Evolutionary conservation across 2,329 filamentous ascomycete species (phyloP), one percentile per base, ranked within the genome.

Genomic region (Beauveria rudraprayagi): DNA sequence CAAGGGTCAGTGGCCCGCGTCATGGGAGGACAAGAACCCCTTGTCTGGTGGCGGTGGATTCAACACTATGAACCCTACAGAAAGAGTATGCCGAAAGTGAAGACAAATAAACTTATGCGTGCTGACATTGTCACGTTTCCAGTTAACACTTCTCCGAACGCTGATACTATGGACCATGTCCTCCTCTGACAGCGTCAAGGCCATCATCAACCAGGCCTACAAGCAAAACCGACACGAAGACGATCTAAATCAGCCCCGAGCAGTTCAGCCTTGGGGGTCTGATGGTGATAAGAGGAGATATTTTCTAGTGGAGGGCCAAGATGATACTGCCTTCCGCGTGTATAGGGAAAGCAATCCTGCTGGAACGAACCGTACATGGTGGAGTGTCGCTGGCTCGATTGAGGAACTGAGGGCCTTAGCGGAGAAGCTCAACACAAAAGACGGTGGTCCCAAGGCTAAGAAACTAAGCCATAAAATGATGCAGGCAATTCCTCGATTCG

Each of bases 231-330:
- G 93, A 63, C 90, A 93, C 69, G 90, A 92, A 66, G 83, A 87
- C 67, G 85, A 88, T 66, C 72, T 84, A 52, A 97, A 97, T 71
- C 91, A 97, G 67, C 89, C 92, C 9, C 80, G 95, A 41, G 92
- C 91, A 1, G 90, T 96, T 51, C 92, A 96, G 71, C 86, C 91
- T 5, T 97, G 92, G 92, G 92, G 92, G 9, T 83, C 85, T 14
- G 92, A 96, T 72, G 91, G 90, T 65, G 87, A 96, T 68, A 96
- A 94, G 78, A 87, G 94, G 61, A 87, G 92, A 63, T 99, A 97
- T 75, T 99, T 89, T 78, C 80, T 99, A 53, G 84, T 99, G 64
- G 94, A 99, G 75, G 94, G 94, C 14, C 84, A 91, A 66, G 93
- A 97, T 68, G 92, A 99, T 73, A 97, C 93, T 3, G 84, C 89